Base-by-base conservation (phyloP, 2,329 filamentous ascomycete species). In the Fusarium austroafricanum region DNA sequence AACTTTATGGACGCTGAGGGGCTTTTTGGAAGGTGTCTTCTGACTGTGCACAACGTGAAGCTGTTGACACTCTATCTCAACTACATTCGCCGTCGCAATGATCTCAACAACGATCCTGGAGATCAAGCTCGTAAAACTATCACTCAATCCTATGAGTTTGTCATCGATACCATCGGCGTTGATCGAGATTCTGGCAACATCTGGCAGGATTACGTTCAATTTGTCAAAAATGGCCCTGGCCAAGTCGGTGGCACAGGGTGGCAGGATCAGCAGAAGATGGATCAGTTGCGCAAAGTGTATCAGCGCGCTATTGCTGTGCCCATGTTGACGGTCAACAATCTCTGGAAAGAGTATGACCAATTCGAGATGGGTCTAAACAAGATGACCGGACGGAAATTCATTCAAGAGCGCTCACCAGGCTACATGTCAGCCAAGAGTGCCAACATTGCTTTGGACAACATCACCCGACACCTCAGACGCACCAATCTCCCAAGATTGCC, bases 191-290 rank as follows among this genome's bases (percentile, higher is more conserved):
- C 94, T 12, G 95, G 94, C 35, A 88, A 86, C 68, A 90, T 99
- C 57, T 99, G 96, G 96, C 88, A 91, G 61, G 96, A 99, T 70
- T 98, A 98, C 74, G 90, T 99, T 64, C 90, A 96, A 70, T 97
- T 99, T 76, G 88, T 98, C 78, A 94, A 94, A 76, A 92, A 89
- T 38, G 93, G 92, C 0, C 96, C 96, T 2, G 96, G 96, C 8
- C 89, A 89, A 59, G 87, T 96, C 60, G 95, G 94, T 26, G 96
- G 95, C 42, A 90, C 86, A 60, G 90, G 88, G 60, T 99, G 96
- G 96, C 94, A 98, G 79, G 96, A 98, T 76, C 92, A 95, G 80
- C 96, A 98, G 77, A 99, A 99, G 84, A 97, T 97, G 91, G 96
- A 99, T 73, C 85, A 92, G 71, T 81, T 99, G 51, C 90, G 96